These are phyloP conservation scores for Cytospora paraplurivora DNA, from an alignment of 2,329 filamentous ascomycete species.

Conservation along the genomic window DNA sequence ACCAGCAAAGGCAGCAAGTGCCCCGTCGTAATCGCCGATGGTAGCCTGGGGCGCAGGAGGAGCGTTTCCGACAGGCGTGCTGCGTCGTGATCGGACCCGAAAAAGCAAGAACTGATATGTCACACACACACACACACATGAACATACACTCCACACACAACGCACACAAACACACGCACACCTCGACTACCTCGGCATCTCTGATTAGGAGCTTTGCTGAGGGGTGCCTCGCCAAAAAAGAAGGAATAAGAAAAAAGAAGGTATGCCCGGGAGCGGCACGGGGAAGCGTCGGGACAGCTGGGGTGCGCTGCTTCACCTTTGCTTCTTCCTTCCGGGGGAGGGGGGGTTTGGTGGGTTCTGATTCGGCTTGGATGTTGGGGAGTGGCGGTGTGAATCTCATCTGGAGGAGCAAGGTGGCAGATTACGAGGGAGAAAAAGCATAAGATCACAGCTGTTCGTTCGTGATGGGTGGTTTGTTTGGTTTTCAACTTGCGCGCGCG, in stretches of 20 bases:
- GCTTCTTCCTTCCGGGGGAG: neutral
- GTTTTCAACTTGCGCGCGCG: no score
- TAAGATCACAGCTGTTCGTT: neutral
- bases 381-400: neutral
- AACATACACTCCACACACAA: no score
- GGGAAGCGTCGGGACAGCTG: neutral
- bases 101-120: no score
- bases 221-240: neutral
- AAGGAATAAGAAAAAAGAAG: no score
- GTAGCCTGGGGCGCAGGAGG: constrained; percentile 12
- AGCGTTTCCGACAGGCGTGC: constrained; percentile 11
- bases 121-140: no score
- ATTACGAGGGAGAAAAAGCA: neutral
- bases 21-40: constrained; percentile 26
- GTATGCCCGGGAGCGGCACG: neutral
- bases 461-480: no score
- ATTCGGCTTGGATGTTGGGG: neutral
- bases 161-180: neutral
- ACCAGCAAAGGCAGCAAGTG: constrained; percentile 17
- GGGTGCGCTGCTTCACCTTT: neutral
- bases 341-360: neutral
- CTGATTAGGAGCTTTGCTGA: neutral
- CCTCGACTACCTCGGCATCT: neutral
- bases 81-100: neutral
- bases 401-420: neutral